Conservation (phyloP, 208 protist genomes). For the Porcisia deanei region DNA sequence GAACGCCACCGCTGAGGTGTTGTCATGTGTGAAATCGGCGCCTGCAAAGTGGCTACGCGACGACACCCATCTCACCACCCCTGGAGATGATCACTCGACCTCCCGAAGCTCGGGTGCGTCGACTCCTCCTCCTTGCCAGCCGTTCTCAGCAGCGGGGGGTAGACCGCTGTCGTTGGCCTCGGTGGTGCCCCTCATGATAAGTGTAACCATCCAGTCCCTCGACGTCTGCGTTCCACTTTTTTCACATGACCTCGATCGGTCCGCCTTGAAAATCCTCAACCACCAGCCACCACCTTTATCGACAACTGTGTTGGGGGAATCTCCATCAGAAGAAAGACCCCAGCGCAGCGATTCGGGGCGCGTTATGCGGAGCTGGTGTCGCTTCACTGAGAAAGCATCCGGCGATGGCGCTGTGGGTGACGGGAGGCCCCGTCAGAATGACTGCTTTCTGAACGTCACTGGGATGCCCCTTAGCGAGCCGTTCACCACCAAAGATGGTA, state of each 20-base stretch:
- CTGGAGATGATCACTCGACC: neutral
- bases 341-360: neutral
- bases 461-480: neutral
- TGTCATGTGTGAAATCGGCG: neutral
- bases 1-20: neutral
- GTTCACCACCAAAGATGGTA: neutral
- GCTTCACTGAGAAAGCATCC: neutral
- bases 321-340: neutral
- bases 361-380: neutral
- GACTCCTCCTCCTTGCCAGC: neutral
- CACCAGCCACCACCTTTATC: constrained; percentile 18
- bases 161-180: neutral
- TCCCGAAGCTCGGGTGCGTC: neutral
- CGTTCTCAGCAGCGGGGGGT: neutral
- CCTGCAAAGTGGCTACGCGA: neutral
- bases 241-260: constrained; percentile 31
- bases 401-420: neutral
- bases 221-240: constrained; percentile 41
- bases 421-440: neutral
- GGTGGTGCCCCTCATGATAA: constrained; percentile 12
- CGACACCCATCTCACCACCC: neutral
- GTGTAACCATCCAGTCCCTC: constrained; percentile 25
- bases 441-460: neutral
- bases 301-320: constrained; percentile 3
- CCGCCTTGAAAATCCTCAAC: constrained; percentile 22